Conservation (phyloP, 176 grass and related monocot species). For the Avena sativa region DNA sequence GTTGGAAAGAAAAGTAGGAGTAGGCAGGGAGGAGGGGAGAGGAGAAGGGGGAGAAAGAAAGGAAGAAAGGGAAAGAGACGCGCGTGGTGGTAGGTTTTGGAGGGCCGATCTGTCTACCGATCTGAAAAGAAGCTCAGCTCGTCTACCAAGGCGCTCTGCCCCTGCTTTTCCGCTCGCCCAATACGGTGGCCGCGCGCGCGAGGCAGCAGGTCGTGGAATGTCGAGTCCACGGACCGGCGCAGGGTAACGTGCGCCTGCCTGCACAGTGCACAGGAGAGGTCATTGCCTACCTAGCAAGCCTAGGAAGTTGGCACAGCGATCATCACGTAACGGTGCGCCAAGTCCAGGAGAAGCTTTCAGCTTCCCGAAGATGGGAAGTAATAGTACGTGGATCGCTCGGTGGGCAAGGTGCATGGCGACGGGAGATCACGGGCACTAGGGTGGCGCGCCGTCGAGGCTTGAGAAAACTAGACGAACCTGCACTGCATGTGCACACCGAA, state of each 20-base stretch:
- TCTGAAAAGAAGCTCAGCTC: not conserved
- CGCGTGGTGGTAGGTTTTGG: not conserved
- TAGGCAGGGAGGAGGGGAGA: not conserved
- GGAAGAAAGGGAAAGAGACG: not conserved
- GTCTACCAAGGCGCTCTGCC: not conserved
- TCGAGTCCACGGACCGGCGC: conserved; percentile 16
- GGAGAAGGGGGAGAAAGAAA: not conserved
- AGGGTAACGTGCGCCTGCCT: not conserved
- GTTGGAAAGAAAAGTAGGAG: not conserved
- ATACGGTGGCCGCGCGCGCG: not conserved
- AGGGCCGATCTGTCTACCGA: not conserved
- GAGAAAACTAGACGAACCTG: conserved; percentile 8
- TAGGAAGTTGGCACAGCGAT: not conserved
- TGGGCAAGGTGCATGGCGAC: conserved; percentile 18
- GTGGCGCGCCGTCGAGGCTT: not conserved
- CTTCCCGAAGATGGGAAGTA: too few relatives aligned
- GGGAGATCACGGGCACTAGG: not conserved
- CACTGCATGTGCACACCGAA: conserved; percentile 15
- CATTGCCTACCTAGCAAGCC: not conserved
- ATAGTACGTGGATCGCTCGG: not conserved
- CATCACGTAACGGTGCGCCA: not conserved
- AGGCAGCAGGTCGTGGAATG: conserved; percentile 10
- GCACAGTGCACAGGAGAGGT: not conserved
- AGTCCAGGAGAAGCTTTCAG: not conserved
- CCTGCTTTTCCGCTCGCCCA: conserved; percentile 14